Conservation (phyloP, 495 filamentous ascomycete species). For the Achaetomiella virescens region DNA sequence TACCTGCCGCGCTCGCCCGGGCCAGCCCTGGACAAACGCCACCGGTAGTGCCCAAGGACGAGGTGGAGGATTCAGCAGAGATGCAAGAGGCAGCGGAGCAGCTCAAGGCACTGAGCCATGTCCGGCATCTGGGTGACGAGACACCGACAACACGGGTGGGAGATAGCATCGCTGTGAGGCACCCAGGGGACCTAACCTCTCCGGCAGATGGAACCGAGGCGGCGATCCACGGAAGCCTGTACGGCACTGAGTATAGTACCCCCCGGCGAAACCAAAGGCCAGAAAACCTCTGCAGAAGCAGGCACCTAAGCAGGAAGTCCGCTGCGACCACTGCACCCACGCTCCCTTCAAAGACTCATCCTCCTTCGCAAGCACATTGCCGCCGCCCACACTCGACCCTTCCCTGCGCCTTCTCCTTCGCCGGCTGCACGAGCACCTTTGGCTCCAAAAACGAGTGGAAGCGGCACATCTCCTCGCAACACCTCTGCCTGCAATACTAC, state of each 20-base stretch:
- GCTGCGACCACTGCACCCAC: constrained; percentile 49
- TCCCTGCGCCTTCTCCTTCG: constrained; percentile 78
- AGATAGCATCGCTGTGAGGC: constrained; percentile 32
- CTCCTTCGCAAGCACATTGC: constrained; percentile 55
- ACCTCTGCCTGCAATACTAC: constrained; percentile 78
- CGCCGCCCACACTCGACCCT: constrained; percentile 60
- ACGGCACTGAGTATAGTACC: constrained; percentile 36
- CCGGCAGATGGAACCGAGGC: constrained; percentile 37
- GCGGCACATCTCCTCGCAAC: constrained; percentile 82
- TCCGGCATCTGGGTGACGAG: constrained; percentile 44
- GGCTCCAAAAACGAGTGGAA: constrained; percentile 94
- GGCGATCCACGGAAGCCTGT: constrained; percentile 32
- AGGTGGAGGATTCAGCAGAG: constrained; percentile 52
- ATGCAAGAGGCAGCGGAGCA: constrained; percentile 56
- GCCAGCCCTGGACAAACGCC: constrained; percentile 11
- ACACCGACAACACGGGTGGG: constrained; percentile 27
- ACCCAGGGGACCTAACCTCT: constrained; percentile 36
- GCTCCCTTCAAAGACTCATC: constrained; percentile 54
- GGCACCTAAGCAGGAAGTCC: constrained; percentile 48
- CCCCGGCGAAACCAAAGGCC: constrained; percentile 39
- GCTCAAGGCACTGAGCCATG: constrained; percentile 52
- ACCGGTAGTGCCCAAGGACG: constrained; percentile 35
- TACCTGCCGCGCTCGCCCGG: constrained; percentile 8
- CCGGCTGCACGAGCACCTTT: constrained; percentile 80
- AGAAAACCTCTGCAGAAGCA: constrained; percentile 46